These are phyloP conservation scores for Thelonectria discophora DNA, from an alignment of 2,329 filamentous ascomycete genomes.

Conservation along the genomic window DNA sequence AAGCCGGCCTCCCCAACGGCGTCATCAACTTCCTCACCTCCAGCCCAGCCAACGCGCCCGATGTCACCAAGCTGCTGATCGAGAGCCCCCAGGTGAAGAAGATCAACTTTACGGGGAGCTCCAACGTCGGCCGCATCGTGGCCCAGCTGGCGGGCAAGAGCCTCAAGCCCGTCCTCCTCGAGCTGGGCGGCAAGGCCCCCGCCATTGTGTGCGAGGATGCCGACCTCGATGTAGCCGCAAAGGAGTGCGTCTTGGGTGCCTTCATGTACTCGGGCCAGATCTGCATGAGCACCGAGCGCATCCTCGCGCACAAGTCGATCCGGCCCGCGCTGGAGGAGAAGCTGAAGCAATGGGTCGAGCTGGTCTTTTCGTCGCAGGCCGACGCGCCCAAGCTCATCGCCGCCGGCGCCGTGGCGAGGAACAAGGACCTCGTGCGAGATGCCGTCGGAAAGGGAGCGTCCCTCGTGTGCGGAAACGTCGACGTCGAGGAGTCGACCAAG, in stretches of 20 bases:
- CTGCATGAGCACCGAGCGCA: constrained; percentile 73
- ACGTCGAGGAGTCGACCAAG: constrained; percentile 41
- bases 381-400: constrained; percentile 20
- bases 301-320: constrained; percentile 57
- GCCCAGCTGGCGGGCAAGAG: constrained; percentile 47
- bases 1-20: constrained; percentile 54
- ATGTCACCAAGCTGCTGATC: constrained; percentile 49
- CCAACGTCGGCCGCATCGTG: constrained; percentile 52
- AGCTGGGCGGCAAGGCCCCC: constrained; percentile 58
- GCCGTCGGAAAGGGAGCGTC: constrained; percentile 71
- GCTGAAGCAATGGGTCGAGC: constrained; percentile 14
- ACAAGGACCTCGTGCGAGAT: constrained; percentile 63
- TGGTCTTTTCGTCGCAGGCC: constrained; percentile 9
- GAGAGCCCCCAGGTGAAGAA: constrained; percentile 37
- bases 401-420: constrained; percentile 12
- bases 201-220: constrained; percentile 56
- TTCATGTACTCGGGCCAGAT: constrained; percentile 76
- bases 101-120: constrained; percentile 29
- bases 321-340: constrained; percentile 22
- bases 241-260: constrained; percentile 36
- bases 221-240: constrained; percentile 52
- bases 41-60: constrained; percentile 45
- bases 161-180: constrained; percentile 57
- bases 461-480: constrained; percentile 50
- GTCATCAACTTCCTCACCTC: constrained; percentile 51